phyloP scores from a whole-genome alignment of 2,329 filamentous ascomycete genomes.

The Madurella fahalii region DNA sequence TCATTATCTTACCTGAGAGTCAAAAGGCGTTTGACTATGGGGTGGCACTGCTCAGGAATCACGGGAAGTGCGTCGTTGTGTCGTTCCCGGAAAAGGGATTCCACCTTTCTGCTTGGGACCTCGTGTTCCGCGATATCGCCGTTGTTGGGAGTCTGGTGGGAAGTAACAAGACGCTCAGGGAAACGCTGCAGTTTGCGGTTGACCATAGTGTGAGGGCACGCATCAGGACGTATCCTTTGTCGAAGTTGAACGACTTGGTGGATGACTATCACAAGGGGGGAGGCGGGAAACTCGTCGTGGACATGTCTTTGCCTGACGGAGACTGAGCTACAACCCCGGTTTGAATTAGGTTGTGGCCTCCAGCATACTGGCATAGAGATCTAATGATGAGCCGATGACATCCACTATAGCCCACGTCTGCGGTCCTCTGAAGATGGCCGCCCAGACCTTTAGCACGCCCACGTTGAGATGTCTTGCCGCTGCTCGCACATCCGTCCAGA shows the following conservation, averaged over 20 bases:
- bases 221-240: slow-evolving; percentile 34
- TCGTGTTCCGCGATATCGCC: slow-evolving; percentile 42
- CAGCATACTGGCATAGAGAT: slow-evolving; percentile 19
- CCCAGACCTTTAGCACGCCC: slow-evolving; percentile 19
- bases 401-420: slow-evolving; percentile 21
- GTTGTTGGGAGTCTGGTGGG: slow-evolving; percentile 40
- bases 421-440: slow-evolving; percentile 16
- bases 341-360: slow-evolving; percentile 1
- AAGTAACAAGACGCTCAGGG: slow-evolving; percentile 36
- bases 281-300: slow-evolving; percentile 44
- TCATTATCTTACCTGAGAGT: slow-evolving; percentile 43
- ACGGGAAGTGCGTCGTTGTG: slow-evolving; percentile 43
- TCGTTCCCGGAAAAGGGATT: slow-evolving; percentile 44
- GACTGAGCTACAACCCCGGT: background rate
- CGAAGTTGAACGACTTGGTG: slow-evolving; percentile 39
- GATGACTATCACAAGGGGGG: slow-evolving; percentile 40
- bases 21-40: slow-evolving; percentile 46
- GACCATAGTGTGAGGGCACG: slow-evolving; percentile 33
- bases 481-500: background rate
- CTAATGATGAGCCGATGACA: slow-evolving; percentile 15
- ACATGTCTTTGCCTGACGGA: slow-evolving; percentile 27
- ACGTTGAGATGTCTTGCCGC: slow-evolving; percentile 12
- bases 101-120: slow-evolving; percentile 37
- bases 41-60: slow-evolving; percentile 39
- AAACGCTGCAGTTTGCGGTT: slow-evolving; percentile 38